Percentiles rank a stretch among this genome's conserved stretches.
Conservation (phyloP, 495 filamentous ascomycete genomes). For the Neurospora sp. region DNA sequence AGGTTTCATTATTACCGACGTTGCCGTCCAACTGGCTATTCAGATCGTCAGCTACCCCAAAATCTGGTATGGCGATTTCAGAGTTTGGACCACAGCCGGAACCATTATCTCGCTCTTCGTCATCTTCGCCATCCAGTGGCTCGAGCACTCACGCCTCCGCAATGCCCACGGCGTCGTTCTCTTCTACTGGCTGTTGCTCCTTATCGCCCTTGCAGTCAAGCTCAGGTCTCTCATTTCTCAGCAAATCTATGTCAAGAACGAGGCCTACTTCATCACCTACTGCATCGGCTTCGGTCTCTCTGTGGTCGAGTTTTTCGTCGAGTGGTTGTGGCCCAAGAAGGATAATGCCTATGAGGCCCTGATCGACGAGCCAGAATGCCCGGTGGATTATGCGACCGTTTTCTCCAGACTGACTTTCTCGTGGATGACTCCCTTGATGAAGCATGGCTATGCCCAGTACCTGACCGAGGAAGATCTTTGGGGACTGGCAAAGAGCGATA, state of each 20-base stretch:
- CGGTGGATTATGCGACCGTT: slow-evolving; percentile 85
- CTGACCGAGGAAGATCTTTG: slow-evolving; percentile 95
- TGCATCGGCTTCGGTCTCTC: slow-evolving; percentile 65
- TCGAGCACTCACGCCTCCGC: slow-evolving; percentile 80
- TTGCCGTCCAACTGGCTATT: slow-evolving; percentile 61
- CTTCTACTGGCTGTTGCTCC: slow-evolving; percentile 91
- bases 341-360: slow-evolving; percentile 73
- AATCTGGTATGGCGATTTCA: slow-evolving; percentile 72
- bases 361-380: slow-evolving; percentile 81
- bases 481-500: slow-evolving; percentile 76
- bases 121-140: slow-evolving; percentile 80
- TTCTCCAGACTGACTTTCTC: slow-evolving; percentile 92
- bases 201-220: slow-evolving; percentile 75
- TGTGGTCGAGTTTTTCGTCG: slow-evolving; percentile 64
- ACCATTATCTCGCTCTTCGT: slow-evolving; percentile 70
- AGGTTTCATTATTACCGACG: slow-evolving; percentile 54
- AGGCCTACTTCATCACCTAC: slow-evolving; percentile 73
- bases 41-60: slow-evolving; percentile 63
- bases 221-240: slow-evolving; percentile 79
- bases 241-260: slow-evolving; percentile 49
- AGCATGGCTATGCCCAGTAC: slow-evolving; percentile 81
- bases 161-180: slow-evolving; percentile 89
- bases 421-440: slow-evolving; percentile 99
- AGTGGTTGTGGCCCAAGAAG: slow-evolving; percentile 88
- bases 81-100: slow-evolving; percentile 78